Base-by-base conservation (phyloP, 78 protist genomes). In the Dictyostelium firmibasis region DNA sequence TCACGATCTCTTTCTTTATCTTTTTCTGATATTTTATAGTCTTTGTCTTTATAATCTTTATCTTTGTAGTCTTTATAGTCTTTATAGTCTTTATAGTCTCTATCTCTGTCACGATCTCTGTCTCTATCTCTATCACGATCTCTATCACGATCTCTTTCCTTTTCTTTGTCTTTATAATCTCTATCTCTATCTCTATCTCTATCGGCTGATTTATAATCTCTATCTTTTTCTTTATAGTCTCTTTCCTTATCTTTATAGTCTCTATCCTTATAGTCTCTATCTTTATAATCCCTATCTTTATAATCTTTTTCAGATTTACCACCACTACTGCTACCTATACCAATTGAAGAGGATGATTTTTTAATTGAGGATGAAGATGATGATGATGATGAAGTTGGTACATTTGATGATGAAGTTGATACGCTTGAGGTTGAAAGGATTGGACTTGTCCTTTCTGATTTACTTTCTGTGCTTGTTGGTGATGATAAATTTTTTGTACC, bases 401-500 rank as follows among this genome's bases (percentile, higher is more conserved):
- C 20, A 20, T 20, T 74, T 29, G 33, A 25, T 72, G 53, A 20
- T 69, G 60, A 35, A 13, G 85, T 69, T 50, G 69, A 47, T 50
- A 74, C 50, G 36, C 33, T 81, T 50, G 67, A 47, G 20, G 67
- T 81, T 50, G 70, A 41, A 14, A 41, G 47, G 2, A 47, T 77
- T 77, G 83, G 83, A 5, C 64, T 41, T 77, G 60, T 20, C 6
- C 27, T 77, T n/a, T 35, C 60, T 0, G 47, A 23, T 41, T 35
- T 77, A n/a, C 75, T 67, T 11, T 67, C 75, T 67, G 83, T 11
- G 23, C 16, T 77, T 16, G 83, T 77, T 50, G 85, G 43, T 81
- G 70, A 50, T 7, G 85, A 29, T 81, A 36, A 23, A n/a, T n/a
- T 43, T 78, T n/a, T 36, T 25, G 53, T 78, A 20, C 25, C 20